phyloP scores from a whole-genome alignment of 2,329 filamentous ascomycete genomes.

The Talaromyces marneffei region DNA sequence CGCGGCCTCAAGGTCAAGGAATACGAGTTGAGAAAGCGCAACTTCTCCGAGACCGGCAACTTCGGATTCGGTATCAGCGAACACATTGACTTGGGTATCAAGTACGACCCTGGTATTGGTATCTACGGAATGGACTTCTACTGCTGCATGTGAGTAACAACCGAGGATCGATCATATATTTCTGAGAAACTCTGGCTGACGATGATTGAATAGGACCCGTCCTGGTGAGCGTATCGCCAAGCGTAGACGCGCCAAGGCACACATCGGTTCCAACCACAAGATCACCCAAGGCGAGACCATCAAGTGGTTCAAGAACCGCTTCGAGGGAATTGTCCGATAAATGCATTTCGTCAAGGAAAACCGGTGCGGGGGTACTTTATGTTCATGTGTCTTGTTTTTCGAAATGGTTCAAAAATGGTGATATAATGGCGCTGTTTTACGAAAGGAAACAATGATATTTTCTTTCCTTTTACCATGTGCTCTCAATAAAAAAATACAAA shows the following conservation, averaged over 20 bases:
- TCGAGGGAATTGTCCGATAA: conserved; percentile 99
- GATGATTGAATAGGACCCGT: conserved; percentile 59
- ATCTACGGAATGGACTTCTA: conserved; percentile 99
- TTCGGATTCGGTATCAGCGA: conserved; percentile 99
- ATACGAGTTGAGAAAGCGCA: conserved; percentile 98
- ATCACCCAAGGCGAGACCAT: conserved; percentile 94
- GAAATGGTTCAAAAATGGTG: conserved; percentile 16
- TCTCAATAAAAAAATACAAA: conserved; percentile 21
- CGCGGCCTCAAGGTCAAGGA: conserved; percentile 99
- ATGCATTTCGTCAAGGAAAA: conserved; percentile 29
- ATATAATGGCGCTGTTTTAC: conserved; percentile 23
- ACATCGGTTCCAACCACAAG: conserved; percentile 79
- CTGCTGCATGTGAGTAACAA: conserved; percentile 84
- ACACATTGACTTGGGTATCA: conserved; percentile 99
- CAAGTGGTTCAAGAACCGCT: conserved; percentile 96
- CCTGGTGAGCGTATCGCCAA: conserved; percentile 96
- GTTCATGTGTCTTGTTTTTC: conserved; percentile 16
- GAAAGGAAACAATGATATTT: conserved; percentile 23
- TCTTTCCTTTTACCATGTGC: conserved; percentile 14
- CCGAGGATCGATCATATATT: neutral
- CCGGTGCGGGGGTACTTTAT: conserved; percentile 15
- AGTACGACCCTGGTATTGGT: conserved; percentile 97
- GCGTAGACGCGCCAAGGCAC: conserved; percentile 83
- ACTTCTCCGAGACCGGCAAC: conserved; percentile 99
- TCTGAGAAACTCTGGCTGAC: neutral